Percentiles rank a stretch among this genome's conserved stretches.
Conservation (phyloP, 495 filamentous ascomycete genomes). For the Neurospora sp. region DNA sequence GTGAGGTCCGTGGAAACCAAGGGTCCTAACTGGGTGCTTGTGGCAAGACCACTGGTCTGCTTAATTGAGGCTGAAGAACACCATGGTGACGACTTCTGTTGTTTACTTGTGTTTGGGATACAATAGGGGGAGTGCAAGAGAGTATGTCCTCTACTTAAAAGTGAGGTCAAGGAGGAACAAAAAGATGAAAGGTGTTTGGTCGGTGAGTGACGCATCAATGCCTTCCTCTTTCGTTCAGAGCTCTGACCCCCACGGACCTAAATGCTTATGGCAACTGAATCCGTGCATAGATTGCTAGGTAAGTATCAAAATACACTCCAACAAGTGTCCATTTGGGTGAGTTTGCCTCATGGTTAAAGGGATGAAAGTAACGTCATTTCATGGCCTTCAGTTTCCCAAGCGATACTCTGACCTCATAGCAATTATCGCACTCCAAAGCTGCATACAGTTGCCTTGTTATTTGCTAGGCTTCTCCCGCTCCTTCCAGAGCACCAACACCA, state of each 20-base stretch:
- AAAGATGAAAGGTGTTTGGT: not conserved
- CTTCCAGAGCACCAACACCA: not conserved
- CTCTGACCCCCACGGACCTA: not conserved
- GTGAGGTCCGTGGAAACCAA: not conserved
- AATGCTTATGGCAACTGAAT: not conserved
- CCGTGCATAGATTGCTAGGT: not conserved
- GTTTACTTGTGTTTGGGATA: not conserved
- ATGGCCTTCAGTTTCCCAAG: too few relatives aligned
- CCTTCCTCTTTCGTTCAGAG: not conserved
- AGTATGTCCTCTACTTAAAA: not conserved
- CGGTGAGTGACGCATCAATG: not conserved
- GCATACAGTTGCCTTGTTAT: not conserved
- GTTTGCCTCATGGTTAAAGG: not conserved
- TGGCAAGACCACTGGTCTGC: not conserved
- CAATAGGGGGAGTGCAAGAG: not conserved
- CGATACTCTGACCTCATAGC: too few relatives aligned
- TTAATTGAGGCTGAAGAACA: conserved; percentile 2
- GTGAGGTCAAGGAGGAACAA: not conserved
- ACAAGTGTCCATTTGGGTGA: too few relatives aligned
- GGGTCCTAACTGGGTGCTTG: not conserved
- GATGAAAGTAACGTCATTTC: not conserved
- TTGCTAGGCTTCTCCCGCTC: not conserved
- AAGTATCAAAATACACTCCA: too few relatives aligned
- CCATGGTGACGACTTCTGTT: not conserved
- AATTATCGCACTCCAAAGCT: too few relatives aligned